Percentiles rank a stretch among this genome's conserved stretches.
Evolutionary conservation across 345 rosid genomes (phyloP).

Genomic region (Lumnitzera littorea): DNA sequence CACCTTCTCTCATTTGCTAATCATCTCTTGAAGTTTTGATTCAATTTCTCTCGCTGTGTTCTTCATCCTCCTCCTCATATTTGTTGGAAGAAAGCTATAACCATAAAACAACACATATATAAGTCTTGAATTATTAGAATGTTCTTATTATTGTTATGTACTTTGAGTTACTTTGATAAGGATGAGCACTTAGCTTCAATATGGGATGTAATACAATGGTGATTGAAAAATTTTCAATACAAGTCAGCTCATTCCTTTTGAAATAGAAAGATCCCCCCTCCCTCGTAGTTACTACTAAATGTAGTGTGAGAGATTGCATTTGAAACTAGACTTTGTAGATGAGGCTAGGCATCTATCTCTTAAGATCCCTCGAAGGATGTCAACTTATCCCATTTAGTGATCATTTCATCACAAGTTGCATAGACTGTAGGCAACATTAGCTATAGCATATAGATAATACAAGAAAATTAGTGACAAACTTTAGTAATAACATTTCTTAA

Average conservation of each 20-base stretch:
- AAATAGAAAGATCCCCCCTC: slow-evolving; percentile 30
- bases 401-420: slow-evolving; percentile 19
- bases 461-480: not conserved
- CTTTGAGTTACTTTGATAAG: no score
- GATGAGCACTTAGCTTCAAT: no score
- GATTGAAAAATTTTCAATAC: slow-evolving; percentile 3
- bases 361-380: slow-evolving; percentile 12
- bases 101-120: no score
- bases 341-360: slow-evolving; percentile 36
- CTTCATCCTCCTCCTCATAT: slow-evolving; percentile 34
- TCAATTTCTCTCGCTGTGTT: slow-evolving; percentile 23
- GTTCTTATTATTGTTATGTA: no score
- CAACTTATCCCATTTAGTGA: slow-evolving; percentile 24
- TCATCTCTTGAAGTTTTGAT: slow-evolving; percentile 25
- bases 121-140: no score
- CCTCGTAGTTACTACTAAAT: slow-evolving; percentile 31
- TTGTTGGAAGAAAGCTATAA: slow-evolving; percentile 36
- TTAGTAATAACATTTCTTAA: slow-evolving; percentile 15
- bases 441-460: slow-evolving; percentile 4
- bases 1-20: slow-evolving; percentile 24
- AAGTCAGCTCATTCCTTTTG: slow-evolving; percentile 18
- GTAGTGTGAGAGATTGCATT: slow-evolving; percentile 42
- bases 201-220: no score
- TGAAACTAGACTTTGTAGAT: slow-evolving; percentile 18
- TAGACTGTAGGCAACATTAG: slow-evolving; percentile 22